phyloP scores from a whole-genome alignment of 345 rosid genomes.

The Viola odorata region DNA sequence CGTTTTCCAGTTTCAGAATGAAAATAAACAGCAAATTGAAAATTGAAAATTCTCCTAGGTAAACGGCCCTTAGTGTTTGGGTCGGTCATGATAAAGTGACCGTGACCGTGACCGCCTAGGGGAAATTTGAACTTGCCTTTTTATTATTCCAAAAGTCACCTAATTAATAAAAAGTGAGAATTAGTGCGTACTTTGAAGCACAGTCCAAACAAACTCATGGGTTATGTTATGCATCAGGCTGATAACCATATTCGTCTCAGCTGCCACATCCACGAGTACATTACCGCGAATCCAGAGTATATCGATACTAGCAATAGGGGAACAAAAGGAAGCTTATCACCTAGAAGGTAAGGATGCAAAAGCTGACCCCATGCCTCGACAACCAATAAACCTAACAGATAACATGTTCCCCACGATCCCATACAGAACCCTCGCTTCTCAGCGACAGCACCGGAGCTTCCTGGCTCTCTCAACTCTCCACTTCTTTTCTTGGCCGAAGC shows the following conservation, averaged over 20 bases:
- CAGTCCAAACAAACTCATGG: not conserved
- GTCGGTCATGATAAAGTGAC: no score
- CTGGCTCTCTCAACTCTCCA: conserved; percentile 5
- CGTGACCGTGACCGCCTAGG: no score
- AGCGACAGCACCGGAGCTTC: conserved; percentile 3
- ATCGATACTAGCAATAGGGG: conserved; percentile 75
- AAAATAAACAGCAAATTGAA: no score
- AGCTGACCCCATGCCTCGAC: conserved; percentile 72
- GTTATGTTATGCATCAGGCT: not conserved
- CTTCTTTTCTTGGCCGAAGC: conserved; percentile 17
- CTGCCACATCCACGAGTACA: conserved; percentile 92
- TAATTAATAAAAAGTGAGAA: no score
- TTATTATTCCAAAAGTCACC: no score
- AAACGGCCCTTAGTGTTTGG: no score
- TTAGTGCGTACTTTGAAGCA: no score
- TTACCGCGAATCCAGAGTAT: conserved; percentile 59
- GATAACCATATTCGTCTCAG: conserved; percentile 22
- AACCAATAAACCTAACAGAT: conserved; percentile 52
- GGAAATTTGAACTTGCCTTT: no score
- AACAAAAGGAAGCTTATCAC: conserved; percentile 62
- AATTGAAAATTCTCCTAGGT: no score
- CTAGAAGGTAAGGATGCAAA: conserved; percentile 58
- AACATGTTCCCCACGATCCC: conserved; percentile 44
- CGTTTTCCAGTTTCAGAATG: no score
- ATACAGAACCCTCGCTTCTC: conserved; percentile 35